These are phyloP conservation scores for Eutypa lata DNA, from an alignment of 2,329 filamentous ascomycete genomes.

Conservation along the genomic window DNA sequence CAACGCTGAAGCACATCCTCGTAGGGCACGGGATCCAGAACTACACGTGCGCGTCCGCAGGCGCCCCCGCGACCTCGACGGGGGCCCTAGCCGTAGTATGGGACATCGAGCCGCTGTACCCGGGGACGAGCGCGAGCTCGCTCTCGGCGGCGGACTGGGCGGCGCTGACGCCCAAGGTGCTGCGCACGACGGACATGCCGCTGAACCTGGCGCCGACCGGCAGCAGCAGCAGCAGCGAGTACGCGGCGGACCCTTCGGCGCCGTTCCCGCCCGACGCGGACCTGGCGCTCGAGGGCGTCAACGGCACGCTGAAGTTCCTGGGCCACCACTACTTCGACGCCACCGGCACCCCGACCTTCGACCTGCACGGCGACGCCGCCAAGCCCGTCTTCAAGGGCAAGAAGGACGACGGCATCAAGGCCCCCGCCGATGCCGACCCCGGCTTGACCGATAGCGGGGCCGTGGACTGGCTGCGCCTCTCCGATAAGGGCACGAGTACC, in stretches of 20 bases:
- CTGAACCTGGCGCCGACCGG: slow-evolving; percentile 40
- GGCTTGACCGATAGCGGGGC: slow-evolving; percentile 49
- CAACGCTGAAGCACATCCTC: slow-evolving; percentile 51
- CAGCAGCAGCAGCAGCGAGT: slow-evolving; percentile 24
- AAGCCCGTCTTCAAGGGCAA: slow-evolving; percentile 43
- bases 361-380: slow-evolving; percentile 40
- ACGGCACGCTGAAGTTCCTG: slow-evolving; percentile 38
- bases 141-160: slow-evolving; percentile 37
- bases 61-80: slow-evolving; percentile 33
- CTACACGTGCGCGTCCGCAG: slow-evolving; percentile 54
- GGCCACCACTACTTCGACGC: slow-evolving; percentile 68
- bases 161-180: slow-evolving; percentile 35
- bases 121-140: slow-evolving; percentile 36
- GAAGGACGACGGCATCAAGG: slow-evolving; percentile 47
- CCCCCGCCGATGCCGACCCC: slow-evolving; percentile 46
- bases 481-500: slow-evolving; percentile 35
- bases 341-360: slow-evolving; percentile 55
- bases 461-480: slow-evolving; percentile 53
- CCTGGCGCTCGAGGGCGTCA: slow-evolving; percentile 33
- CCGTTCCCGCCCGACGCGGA: slow-evolving; percentile 41
- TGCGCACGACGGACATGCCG: slow-evolving; percentile 42
- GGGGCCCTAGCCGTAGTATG: slow-evolving; percentile 61
- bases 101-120: slow-evolving; percentile 53
- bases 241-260: slow-evolving; percentile 41
- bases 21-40: slow-evolving; percentile 67